phyloP scores from a whole-genome alignment of 176 grass and related monocot species.

The Bromus sterilis region DNA sequence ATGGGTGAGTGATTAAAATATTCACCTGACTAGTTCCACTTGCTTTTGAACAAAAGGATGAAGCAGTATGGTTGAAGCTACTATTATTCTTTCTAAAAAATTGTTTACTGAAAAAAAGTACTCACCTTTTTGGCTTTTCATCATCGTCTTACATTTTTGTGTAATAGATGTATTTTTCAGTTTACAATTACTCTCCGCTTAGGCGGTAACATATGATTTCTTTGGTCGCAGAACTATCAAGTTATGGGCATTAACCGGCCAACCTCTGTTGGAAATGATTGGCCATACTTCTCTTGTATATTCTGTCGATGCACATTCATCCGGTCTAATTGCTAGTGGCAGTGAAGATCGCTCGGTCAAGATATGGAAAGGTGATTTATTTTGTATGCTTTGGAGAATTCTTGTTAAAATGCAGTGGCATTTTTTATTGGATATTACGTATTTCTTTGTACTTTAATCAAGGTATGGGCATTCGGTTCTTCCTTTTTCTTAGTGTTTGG shows the following conservation, averaged over 20 bases:
- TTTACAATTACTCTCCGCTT: neutral
- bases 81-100: neutral
- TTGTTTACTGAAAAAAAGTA: neutral
- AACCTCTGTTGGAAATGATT: constrained; percentile 87
- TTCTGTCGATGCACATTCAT: constrained; percentile 83
- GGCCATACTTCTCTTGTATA: constrained; percentile 97
- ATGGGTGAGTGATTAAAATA: constrained; percentile 51
- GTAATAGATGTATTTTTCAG: neutral
- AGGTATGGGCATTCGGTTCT: neutral
- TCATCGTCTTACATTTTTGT: neutral
- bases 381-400: constrained; percentile 12
- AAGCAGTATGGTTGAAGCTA: neutral
- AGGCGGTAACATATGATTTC: constrained; percentile 3
- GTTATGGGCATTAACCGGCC: constrained; percentile 85
- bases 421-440: neutral
- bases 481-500: neutral
- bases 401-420: neutral
- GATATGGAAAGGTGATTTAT: constrained; percentile 85
- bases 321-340: constrained; percentile 90
- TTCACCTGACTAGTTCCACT: neutral
- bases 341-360: constrained; percentile 87
- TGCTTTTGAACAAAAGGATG: neutral
- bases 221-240: constrained; percentile 57
- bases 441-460: neutral
- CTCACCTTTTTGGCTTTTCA: neutral